These are phyloP conservation scores for Candida ovalis DNA, from an alignment of 805 yeast species.

Conservation along the genomic window DNA sequence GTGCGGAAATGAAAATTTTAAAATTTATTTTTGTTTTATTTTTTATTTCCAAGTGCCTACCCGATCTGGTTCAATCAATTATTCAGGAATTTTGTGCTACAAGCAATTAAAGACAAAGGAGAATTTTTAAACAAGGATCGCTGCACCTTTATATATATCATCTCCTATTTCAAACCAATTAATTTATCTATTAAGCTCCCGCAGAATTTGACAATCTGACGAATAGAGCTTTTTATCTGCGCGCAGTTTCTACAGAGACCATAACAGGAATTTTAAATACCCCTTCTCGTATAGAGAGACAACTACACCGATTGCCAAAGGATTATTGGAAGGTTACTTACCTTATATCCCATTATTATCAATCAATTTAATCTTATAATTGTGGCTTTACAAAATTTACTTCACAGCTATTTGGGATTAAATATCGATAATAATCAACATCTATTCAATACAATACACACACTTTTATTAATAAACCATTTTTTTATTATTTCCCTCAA, in stretches of 20 bases:
- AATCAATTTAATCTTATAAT: not conserved
- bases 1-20: slow-evolving; percentile 1
- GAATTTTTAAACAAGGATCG: too few relatives aligned
- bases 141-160: too few relatives aligned
- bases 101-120: too few relatives aligned
- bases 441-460: not conserved
- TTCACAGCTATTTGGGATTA: not conserved
- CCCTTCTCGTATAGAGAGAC: not conserved
- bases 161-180: too few relatives aligned
- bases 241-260: not conserved
- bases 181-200: too few relatives aligned
- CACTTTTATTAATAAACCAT: too few relatives aligned
- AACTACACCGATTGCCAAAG: too few relatives aligned
- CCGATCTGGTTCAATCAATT: not conserved
- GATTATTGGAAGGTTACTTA: not conserved
- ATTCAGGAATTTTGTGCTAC: not conserved
- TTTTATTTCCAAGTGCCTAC: not conserved
- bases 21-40: not conserved
- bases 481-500: too few relatives aligned
- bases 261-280: not conserved
- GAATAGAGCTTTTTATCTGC: not conserved
- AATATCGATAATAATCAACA: not conserved
- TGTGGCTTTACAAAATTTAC: not conserved
- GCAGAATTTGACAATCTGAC: not conserved
- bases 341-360: not conserved